These are phyloP conservation scores for Dictyostelium brefeldianum DNA, from an alignment of 78 protist genomes.

Conservation along the genomic window DNA sequence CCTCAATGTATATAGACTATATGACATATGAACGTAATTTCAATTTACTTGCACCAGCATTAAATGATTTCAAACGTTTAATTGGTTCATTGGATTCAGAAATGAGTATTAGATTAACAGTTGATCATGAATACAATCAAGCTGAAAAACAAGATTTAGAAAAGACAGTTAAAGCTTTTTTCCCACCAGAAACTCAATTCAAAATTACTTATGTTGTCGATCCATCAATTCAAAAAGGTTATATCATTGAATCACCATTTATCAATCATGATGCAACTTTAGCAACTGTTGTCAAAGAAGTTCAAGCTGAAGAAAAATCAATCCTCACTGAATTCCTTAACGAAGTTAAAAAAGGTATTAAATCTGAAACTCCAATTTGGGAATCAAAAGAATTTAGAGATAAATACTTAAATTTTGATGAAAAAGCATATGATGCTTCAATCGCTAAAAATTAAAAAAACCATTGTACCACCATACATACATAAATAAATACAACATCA, in stretches of 20 bases:
- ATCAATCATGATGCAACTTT: slow-evolving; percentile 59
- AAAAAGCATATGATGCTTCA: slow-evolving; percentile 38
- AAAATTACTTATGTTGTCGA: slow-evolving; percentile 39
- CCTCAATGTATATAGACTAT: neutral
- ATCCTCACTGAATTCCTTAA: slow-evolving; percentile 32
- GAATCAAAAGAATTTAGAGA: slow-evolving; percentile 66
- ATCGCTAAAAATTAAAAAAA: too few species aligned
- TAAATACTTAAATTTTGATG: slow-evolving; percentile 60
- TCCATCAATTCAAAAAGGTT: slow-evolving; percentile 62
- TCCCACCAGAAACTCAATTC: slow-evolving; percentile 45
- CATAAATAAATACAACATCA: too few species aligned
- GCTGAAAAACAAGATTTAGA: slow-evolving; percentile 33
- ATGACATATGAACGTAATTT: slow-evolving; percentile 57
- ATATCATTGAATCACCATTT: slow-evolving; percentile 66
- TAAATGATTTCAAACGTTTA: slow-evolving; percentile 63
- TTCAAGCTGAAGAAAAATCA: slow-evolving; percentile 4
- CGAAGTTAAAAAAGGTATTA: slow-evolving; percentile 35
- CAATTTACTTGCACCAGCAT: slow-evolving; percentile 7
- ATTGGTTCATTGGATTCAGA: slow-evolving; percentile 66
- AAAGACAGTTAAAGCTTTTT: slow-evolving; percentile 24
- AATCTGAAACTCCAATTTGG: slow-evolving; percentile 45
- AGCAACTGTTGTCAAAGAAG: slow-evolving; percentile 30
- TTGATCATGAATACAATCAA: slow-evolving; percentile 52
- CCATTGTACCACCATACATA: too few species aligned
- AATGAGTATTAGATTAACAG: slow-evolving; percentile 50